phyloP scores from a whole-genome alignment of 768 basidiomycete genomes.

The Dictyophora rubrovolvata region DNA sequence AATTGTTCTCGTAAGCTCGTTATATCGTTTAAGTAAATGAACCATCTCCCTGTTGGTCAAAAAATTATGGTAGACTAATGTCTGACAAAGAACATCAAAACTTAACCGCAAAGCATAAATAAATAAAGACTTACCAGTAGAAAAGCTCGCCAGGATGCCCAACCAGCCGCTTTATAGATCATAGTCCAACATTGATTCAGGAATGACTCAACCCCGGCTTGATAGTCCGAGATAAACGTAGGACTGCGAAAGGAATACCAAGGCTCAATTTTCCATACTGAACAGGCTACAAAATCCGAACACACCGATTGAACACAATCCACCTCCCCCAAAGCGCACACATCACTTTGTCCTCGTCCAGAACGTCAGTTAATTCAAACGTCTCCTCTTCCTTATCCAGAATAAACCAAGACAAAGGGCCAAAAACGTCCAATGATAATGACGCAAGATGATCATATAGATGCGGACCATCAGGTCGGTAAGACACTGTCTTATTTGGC shows the following conservation, averaged over 20 bases:
- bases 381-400: slow-evolving; percentile 68
- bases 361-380: slow-evolving; percentile 58
- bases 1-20: slow-evolving; percentile 35
- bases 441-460: slow-evolving; percentile 56
- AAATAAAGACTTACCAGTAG: slow-evolving; percentile 36
- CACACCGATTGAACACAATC: slow-evolving; percentile 54
- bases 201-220: slow-evolving; percentile 42
- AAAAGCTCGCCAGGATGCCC: slow-evolving; percentile 52
- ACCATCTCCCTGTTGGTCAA: slow-evolving; percentile 41
- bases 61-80: slow-evolving; percentile 45
- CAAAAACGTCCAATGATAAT: slow-evolving; percentile 50
- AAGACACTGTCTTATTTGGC: slow-evolving; percentile 40
- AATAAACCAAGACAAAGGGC: slow-evolving; percentile 59
- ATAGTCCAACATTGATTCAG: slow-evolving; percentile 51
- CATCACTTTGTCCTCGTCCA: slow-evolving; percentile 72
- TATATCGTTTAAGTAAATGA: slow-evolving; percentile 43
- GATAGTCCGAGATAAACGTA: slow-evolving; percentile 45
- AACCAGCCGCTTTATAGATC: slow-evolving; percentile 62
- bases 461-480: slow-evolving; percentile 54
- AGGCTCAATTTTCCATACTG: not conserved
- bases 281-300: not conserved
- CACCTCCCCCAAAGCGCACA: slow-evolving; percentile 69
- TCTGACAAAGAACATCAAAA: slow-evolving; percentile 24
- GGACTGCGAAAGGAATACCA: slow-evolving; percentile 25
- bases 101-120: not conserved